Percentiles rank a stretch among this genome's conserved stretches.
Conservation (phyloP, 805 yeast species). For the Candida peoriensis region DNA sequence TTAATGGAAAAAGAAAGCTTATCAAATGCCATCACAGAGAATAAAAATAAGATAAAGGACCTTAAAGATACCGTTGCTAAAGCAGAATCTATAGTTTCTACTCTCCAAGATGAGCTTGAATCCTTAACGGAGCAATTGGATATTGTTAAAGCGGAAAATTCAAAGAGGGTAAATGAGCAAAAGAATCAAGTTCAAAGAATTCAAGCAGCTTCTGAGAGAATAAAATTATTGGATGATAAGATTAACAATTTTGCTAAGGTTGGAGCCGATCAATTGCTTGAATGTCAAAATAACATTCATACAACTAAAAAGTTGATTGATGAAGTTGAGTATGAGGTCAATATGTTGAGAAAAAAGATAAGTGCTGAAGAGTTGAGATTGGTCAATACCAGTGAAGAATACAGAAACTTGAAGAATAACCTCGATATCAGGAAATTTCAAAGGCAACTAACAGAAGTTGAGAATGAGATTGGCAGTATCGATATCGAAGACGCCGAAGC, state of each 20-base stretch:
- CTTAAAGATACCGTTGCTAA: slow-evolving; percentile 15
- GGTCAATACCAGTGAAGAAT: slow-evolving; percentile 54
- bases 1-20: slow-evolving; percentile 42
- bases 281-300: slow-evolving; percentile 8
- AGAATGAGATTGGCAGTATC: slow-evolving; percentile 36
- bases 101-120: slow-evolving; percentile 19
- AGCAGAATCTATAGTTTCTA: slow-evolving; percentile 19
- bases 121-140: slow-evolving; percentile 10
- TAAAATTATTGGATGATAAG: slow-evolving; percentile 30
- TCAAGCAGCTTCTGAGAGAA: slow-evolving; percentile 18
- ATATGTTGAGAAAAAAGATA: slow-evolving; percentile 23
- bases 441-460: slow-evolving; percentile 32
- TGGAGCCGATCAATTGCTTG: neutral
- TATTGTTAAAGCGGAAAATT: slow-evolving; percentile 15
- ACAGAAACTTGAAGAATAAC: slow-evolving; percentile 60
- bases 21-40: slow-evolving; percentile 33
- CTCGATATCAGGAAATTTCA: slow-evolving; percentile 49
- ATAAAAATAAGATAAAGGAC: slow-evolving; percentile 24
- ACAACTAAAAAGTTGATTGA: slow-evolving; percentile 15
- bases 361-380: slow-evolving; percentile 36
- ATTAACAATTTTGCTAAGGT: slow-evolving; percentile 21
- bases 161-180: neutral
- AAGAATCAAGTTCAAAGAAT: slow-evolving; percentile 9
- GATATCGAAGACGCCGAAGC: slow-evolving; percentile 55
- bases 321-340: slow-evolving; percentile 25